Conservation (phyloP, 495 filamentous ascomycete species). For the Acidomyces sp. region DNA sequence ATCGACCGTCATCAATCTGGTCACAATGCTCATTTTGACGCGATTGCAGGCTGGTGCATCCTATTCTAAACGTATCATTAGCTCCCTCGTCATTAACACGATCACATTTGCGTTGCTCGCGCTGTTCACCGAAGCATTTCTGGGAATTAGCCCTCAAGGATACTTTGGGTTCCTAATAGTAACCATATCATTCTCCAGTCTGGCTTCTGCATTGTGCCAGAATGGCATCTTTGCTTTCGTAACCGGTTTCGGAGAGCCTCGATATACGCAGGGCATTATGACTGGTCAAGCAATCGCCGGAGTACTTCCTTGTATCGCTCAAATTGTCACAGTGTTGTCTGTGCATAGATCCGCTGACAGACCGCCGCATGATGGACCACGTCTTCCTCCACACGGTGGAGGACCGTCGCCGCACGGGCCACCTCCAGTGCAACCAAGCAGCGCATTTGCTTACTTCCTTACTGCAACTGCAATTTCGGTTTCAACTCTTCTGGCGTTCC, state of each 20-base stretch:
- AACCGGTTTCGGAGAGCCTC: slow-evolving; percentile 62
- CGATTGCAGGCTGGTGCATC: slow-evolving; percentile 64
- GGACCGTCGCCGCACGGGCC: slow-evolving; percentile 13
- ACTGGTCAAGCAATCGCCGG: slow-evolving; percentile 84
- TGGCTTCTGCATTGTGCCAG: slow-evolving; percentile 74
- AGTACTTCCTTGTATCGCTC: slow-evolving; percentile 76
- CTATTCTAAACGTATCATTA: slow-evolving; percentile 70
- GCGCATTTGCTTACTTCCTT: slow-evolving; percentile 83
- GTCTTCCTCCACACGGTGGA: not conserved
- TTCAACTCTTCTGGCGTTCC: slow-evolving; percentile 45
- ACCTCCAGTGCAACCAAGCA: slow-evolving; percentile 39
- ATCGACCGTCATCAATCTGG: slow-evolving; percentile 68
- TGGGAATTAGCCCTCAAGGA: slow-evolving; percentile 39
- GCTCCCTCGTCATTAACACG: slow-evolving; percentile 60
- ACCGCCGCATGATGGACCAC: slow-evolving; percentile 22
- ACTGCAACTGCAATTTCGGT: slow-evolving; percentile 60
- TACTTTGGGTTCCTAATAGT: slow-evolving; percentile 75
- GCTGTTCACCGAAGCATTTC: slow-evolving; percentile 58
- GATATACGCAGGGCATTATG: slow-evolving; percentile 96
- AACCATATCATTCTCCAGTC: slow-evolving; percentile 66
- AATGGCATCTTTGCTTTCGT: slow-evolving; percentile 93
- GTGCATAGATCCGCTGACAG: too few species aligned
- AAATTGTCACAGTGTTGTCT: slow-evolving; percentile 67
- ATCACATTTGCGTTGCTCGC: slow-evolving; percentile 61
- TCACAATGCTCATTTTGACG: slow-evolving; percentile 56